Percentiles rank a stretch among this genome's conserved stretches.
Evolutionary conservation across 2,329 filamentous ascomycete genomes (phyloP).

Genomic region (Graphilbum fragrans): DNA sequence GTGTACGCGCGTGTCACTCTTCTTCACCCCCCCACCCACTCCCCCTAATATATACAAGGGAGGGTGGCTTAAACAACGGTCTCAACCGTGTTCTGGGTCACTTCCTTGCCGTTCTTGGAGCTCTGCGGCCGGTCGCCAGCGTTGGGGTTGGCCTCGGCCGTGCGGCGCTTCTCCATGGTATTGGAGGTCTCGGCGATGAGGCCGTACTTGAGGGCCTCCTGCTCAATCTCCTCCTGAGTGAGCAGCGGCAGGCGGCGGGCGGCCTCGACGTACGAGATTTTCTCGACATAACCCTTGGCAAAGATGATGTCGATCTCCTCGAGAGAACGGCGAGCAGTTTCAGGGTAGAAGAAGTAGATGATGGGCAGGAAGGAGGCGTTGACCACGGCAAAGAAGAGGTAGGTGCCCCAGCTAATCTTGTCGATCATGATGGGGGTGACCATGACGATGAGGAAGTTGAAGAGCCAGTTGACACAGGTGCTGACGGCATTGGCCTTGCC

Average conservation of each 20-base stretch:
- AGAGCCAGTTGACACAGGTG: slow-evolving; percentile 48
- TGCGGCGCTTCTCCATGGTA: neutral
- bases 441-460: slow-evolving; percentile 56
- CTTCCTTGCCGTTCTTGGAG: neutral
- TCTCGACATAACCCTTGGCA: slow-evolving; percentile 43
- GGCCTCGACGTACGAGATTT: slow-evolving; percentile 47
- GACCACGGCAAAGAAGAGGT: slow-evolving; percentile 42
- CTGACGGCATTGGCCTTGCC: slow-evolving; percentile 52
- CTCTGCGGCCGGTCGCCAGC: too few relatives aligned
- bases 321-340: slow-evolving; percentile 41
- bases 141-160: neutral
- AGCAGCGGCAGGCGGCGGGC: slow-evolving; percentile 44
- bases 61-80: too few relatives aligned
- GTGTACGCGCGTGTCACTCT: too few relatives aligned
- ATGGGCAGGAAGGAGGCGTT: slow-evolving; percentile 39
- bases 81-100: neutral
- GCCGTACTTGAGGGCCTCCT: slow-evolving; percentile 25
- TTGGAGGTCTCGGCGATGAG: slow-evolving; percentile 9
- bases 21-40: too few relatives aligned
- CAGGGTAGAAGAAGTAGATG: slow-evolving; percentile 40
- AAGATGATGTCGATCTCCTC: slow-evolving; percentile 59
- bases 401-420: slow-evolving; percentile 39
- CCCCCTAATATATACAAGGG: too few relatives aligned
- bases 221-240: slow-evolving; percentile 37
- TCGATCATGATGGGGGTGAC: slow-evolving; percentile 49